Base-by-base conservation (phyloP, 2,329 filamentous ascomycete genomes). In the Colletotrichum melonis region DNA sequence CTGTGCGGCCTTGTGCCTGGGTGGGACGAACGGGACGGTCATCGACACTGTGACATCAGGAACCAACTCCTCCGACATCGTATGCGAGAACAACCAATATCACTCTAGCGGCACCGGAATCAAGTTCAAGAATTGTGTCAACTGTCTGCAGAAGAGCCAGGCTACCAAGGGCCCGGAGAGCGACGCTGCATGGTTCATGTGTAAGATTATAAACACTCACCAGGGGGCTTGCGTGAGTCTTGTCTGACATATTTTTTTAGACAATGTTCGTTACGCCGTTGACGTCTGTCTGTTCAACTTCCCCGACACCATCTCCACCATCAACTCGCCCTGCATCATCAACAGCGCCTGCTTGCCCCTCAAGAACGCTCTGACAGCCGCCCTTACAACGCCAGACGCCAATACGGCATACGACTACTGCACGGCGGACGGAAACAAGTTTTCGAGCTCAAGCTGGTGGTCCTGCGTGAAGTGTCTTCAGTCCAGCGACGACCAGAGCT, bases 241-340 rank as follows among this genome's bases (percentile, higher is more conserved):
- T 16, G 66, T 14, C 5, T 5, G 8, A 24, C 32, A 12, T 11
- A 8, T 5, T 30, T 11, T 35, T 35, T 12, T 59, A 88, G 87
- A 89, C 73, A 89, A 89, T 59, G 42, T 89, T 0, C 82, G 87
- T 49, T 89, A 86, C 59, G 78, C 87, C 0, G 78, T 88, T 4
- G 83, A 85, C 35, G 82, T 84, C 0, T 89, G 88, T 63, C 78
- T 89, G 1, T 89, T 81, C 28, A 76, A 81, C 1, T 82, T 81
- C 1, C 82, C 81, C 0, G 78, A 80, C 0, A 78, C 79, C 1
- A 32, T 72, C 6, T 63, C 63, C 6, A 11, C n/a, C 19, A 76
- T 78, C 22, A 79, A 84, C 49, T 85, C 86, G 0, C 84, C 86
- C 0, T 89, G 88, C 69, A 78, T 84, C 58, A 82, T 85, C 49